Conservation (phyloP, 257 asterid species). For the Cruciata laevipes region DNA sequence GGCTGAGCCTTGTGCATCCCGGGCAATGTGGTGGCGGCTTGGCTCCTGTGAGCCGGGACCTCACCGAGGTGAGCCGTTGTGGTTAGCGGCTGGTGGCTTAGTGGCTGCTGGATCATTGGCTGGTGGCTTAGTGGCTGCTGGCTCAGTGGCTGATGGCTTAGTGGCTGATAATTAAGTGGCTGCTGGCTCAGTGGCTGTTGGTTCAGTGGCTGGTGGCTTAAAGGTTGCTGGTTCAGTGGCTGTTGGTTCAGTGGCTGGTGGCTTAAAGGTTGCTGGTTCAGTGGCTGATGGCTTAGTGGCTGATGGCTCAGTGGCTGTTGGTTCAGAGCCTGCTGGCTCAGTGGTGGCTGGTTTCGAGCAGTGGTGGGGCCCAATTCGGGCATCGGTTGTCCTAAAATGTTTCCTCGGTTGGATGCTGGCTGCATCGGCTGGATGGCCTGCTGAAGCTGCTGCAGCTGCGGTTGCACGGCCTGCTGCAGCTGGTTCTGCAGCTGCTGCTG, state of each 20-base stretch:
- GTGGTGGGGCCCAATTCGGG: not conserved
- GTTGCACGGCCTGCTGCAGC: slow-evolving; percentile 4
- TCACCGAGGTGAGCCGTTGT: slow-evolving; percentile 15
- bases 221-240: slow-evolving; percentile 1
- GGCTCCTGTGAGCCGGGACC: slow-evolving; percentile 3
- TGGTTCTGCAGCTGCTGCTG: slow-evolving; percentile 15
- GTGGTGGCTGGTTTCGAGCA: not conserved
- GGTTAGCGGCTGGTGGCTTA: not conserved
- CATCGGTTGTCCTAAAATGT: not conserved
- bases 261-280: not conserved
- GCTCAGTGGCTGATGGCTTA: not conserved
- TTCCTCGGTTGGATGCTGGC: not conserved
- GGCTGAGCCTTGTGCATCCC: slow-evolving; percentile 2
- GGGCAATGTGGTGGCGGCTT: slow-evolving; percentile 11
- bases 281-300: not conserved
- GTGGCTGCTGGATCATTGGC: not conserved
- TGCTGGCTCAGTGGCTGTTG: not conserved
- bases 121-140: not conserved
- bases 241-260: not conserved
- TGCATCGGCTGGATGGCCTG: slow-evolving; percentile 3
- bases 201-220: not conserved
- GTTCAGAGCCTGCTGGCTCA: slow-evolving; percentile 7
- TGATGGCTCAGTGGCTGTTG: not conserved
- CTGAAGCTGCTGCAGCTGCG: slow-evolving; percentile 2
- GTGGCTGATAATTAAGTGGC: not conserved